Evolutionary conservation across 169 alveolate species (phyloP).

Genomic region (Neospora caninum): DNA sequence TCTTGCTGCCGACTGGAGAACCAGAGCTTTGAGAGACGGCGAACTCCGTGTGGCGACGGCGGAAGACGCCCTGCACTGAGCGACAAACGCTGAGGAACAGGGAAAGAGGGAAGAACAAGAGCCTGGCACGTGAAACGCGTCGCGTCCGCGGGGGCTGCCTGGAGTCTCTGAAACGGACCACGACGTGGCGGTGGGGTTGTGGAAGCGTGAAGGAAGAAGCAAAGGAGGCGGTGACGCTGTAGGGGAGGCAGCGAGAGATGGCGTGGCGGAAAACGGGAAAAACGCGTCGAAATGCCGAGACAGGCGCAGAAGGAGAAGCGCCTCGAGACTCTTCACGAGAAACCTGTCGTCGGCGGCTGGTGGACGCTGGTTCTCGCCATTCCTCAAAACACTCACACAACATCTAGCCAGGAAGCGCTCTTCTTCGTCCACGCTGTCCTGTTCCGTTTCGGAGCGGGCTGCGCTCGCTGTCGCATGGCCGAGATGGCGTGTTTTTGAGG

Average conservation of each 20-base stretch:
- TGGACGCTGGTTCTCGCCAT: neutral
- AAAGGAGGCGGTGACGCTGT: neutral
- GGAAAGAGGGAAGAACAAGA: neutral
- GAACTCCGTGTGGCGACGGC: neutral
- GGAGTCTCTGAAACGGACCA: too few species aligned
- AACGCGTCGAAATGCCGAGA: neutral
- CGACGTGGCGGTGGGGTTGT: too few species aligned
- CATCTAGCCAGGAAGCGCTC: neutral
- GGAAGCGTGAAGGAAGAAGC: neutral
- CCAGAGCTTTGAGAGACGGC: neutral
- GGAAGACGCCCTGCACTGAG: neutral
- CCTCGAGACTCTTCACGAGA: neutral
- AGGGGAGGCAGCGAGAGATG: neutral
- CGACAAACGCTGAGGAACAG: neutral
- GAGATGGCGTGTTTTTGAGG: neutral
- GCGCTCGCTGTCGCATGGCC: too few species aligned
- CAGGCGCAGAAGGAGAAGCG: neutral
- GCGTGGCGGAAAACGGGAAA: neutral
- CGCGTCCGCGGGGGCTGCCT: too few species aligned
- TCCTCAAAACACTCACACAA: neutral
- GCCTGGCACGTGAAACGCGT: neutral
- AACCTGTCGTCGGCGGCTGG: neutral
- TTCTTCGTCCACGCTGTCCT: neutral
- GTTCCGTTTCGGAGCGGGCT: too few species aligned
- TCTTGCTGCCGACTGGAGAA: neutral